These are phyloP conservation scores for Emmonsiellopsis sp. DNA, from an alignment of 2,329 filamentous ascomycete species.

Conservation along the genomic window DNA sequence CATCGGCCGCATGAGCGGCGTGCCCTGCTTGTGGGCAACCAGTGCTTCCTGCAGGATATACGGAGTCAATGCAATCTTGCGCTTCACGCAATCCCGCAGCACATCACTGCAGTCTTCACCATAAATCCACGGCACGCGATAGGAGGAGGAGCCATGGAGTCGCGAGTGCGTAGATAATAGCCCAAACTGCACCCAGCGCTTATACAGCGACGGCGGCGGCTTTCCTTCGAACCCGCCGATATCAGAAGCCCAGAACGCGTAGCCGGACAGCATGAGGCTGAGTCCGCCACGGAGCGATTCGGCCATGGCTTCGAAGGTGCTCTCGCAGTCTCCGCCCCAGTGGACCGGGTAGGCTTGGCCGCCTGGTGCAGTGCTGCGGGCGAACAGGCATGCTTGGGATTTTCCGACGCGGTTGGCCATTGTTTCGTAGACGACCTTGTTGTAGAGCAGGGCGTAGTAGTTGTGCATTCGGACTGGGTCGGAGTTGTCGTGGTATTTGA, in stretches of 20 bases:
- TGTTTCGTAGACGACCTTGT: constrained; percentile 54
- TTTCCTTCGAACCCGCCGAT: constrained; percentile 56
- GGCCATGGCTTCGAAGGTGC: constrained; percentile 56
- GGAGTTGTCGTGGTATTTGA: constrained; percentile 48
- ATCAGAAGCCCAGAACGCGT: constrained; percentile 53
- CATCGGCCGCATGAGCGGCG: constrained; percentile 52
- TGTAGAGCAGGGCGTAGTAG: constrained; percentile 57
- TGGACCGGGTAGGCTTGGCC: constrained; percentile 54
- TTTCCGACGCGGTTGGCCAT: constrained; percentile 44
- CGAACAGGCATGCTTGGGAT: constrained; percentile 50
- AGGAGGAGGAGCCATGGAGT: constrained; percentile 55
- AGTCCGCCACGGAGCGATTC: constrained; percentile 53
- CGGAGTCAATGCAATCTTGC: constrained; percentile 45
- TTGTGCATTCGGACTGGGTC: constrained; percentile 58
- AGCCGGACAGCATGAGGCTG: constrained; percentile 49
- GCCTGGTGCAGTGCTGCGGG: constrained; percentile 52
- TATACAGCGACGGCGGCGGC: constrained; percentile 55
- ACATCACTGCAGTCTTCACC: constrained; percentile 49
- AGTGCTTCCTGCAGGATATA: constrained; percentile 43
- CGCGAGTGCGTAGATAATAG: constrained; percentile 55
- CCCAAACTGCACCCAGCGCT: constrained; percentile 60
- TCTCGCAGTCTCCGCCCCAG: constrained; percentile 61
- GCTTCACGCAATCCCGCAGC: constrained; percentile 38
- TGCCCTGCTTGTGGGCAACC: constrained; percentile 40
- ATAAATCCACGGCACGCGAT: constrained; percentile 57